Evolutionary conservation across 352 stramenopile species (phyloP), one percentile per base, ranked within the genome.

Genomic region (Aphanomyces invadans): DNA sequence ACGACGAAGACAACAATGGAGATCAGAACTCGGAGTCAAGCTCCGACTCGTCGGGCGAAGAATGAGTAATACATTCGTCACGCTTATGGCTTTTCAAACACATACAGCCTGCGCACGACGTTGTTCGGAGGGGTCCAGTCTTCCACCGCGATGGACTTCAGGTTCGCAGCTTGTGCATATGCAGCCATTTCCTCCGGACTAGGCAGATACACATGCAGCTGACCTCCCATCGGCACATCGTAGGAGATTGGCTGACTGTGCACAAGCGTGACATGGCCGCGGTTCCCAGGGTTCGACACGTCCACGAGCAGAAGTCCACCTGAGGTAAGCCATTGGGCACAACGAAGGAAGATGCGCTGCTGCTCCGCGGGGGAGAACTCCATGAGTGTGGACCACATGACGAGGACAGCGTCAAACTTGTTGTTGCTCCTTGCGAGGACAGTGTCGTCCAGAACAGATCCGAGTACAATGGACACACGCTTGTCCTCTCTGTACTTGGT

Each of bases 31-130:
- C 46, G 1, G 60, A 67, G 23, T 67, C 60, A 10, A 67, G 60
- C 33, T 57, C 38, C 33, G 60, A 67, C 57, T 57, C 60, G 19
- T 67, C 60, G 10, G 54, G 60, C 17, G 57, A 67, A 23, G 60
- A 67, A 59, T 67, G 33, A 67, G 9, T 25, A 9, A 25, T 4
- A 9, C 10, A 23, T 52, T 25, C 23, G 12, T 25, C 9, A 52
- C 5, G 12, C 9, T 42, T 7, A 15, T 42, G 36, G 7, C 15
- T 42, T 15, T 15, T 42, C 15, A 42, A 7, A 42, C 36, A 42
- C 36, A 42, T 42, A 42, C 36, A 42, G 36, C 36, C 15, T 42
- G 36, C 36, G 36, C 36, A 42, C 36, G 7, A 42, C n/a, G n/a
- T n/a, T n/a, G n/a, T n/a, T n/a, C 36, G 36, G 36, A 42, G 36